phyloP scores from a whole-genome alignment of 73 alveolate genomes.

The Blepharisma stoltei region DNA sequence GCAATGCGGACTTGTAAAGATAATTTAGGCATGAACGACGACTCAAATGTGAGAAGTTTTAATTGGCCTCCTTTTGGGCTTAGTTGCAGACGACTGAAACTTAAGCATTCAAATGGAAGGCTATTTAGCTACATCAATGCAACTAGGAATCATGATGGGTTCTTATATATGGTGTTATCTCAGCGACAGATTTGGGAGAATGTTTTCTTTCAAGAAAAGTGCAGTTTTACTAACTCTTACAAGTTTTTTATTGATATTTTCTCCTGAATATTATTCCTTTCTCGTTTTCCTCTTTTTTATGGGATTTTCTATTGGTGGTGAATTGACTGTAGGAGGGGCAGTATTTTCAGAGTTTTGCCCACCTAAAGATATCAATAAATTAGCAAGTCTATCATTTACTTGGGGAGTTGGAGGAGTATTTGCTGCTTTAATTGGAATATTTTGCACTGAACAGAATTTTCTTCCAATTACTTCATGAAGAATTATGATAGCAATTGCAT shows the following conservation, averaged over 20 bases:
- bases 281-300: background rate
- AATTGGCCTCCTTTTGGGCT: background rate
- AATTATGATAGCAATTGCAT: background rate
- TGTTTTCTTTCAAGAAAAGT: background rate
- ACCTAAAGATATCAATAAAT: background rate
- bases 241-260: background rate
- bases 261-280: background rate
- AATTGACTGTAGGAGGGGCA: background rate
- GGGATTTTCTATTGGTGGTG: background rate
- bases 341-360: background rate
- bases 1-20: background rate
- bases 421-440: background rate
- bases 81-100: background rate
- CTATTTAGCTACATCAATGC: background rate
- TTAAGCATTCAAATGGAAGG: background rate
- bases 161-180: background rate
- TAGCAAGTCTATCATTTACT: background rate
- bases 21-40: background rate
- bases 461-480: background rate
- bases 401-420: background rate
- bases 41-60: background rate
- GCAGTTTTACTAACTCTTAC: background rate
- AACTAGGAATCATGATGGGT: background rate
- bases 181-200: background rate
- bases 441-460: background rate